Base-by-base conservation (phyloP, 2,329 filamentous ascomycete species). In the Helicocarpus griseus region DNA sequence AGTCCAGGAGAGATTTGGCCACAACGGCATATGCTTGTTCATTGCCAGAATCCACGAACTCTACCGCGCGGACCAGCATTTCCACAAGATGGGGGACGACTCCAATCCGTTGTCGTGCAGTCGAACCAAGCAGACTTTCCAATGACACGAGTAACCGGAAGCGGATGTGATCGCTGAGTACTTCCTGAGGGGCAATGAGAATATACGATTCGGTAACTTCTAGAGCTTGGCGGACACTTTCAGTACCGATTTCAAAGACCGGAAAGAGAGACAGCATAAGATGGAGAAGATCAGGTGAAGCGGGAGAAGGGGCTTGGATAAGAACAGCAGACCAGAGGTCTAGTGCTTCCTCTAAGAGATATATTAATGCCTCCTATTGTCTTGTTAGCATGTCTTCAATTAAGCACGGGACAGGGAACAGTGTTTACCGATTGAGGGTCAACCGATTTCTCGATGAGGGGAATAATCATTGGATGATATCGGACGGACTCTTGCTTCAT, bases 301-400 rank as follows among this genome's bases (percentile, higher is more conserved):
- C 70, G 0, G 85, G 82, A 11, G 80, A 70, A 6, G 77, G 75
- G 53, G 82, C 83, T 60, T 88, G 81, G 56, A 75, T 75, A 35
- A 90, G 68, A 9, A 96, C 81, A 1, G 85, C 81, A 31, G 79
- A 77, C 91, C 91, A 97, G 2, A 98, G 78, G 51, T 96, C 90
- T 13, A 97, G 74, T 0, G 89, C 87, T 65, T 98, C 93, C 55
- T 97, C 93, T 11, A 95, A 81, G 9, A 98, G 79, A 61, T 95
- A 93, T 2, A 90, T 72, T 58, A 87, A 82, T 39, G 86, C 76
- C 36, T 80, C 77, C 72, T 75, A 48, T 7, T 21, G 24, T 28
- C 36, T 38, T 13, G 26, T 53, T 43, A 51, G 50, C 24, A 38
- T 11, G 38, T 14, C 40, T 40, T 19, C n/a, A 14, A 13, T 14